phyloP scores from a whole-genome alignment of 768 basidiomycete species.

The Lyophyllum semitale region DNA sequence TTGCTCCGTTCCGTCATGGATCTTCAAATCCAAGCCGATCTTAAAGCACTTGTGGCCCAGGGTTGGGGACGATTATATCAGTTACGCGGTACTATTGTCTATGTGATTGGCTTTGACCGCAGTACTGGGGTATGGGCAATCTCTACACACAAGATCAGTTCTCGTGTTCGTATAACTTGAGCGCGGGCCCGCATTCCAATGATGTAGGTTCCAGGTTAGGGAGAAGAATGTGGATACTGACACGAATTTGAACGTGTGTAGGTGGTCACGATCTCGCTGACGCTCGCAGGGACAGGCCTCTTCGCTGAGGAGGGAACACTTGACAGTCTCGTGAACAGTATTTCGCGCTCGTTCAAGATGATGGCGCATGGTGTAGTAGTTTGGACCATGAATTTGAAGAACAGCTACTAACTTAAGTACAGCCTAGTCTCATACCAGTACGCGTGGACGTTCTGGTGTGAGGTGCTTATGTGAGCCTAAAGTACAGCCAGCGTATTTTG shows the following conservation, averaged over 20 bases:
- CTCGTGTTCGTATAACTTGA: background rate
- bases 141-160: background rate
- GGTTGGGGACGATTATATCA: background rate
- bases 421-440: too few relatives aligned
- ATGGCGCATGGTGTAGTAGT: background rate
- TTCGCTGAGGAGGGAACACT: background rate
- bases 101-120: background rate
- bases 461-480: too few relatives aligned
- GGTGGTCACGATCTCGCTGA: background rate
- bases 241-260: background rate
- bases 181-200: background rate
- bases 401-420: too few relatives aligned
- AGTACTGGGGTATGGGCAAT: background rate
- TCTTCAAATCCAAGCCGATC: too few relatives aligned
- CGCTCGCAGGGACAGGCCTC: background rate
- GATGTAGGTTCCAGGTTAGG: background rate
- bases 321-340: background rate
- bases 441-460: too few relatives aligned
- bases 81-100: background rate
- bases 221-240: background rate
- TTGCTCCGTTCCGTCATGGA: background rate
- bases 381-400: background rate
- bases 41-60: background rate
- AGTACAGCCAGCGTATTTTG: too few relatives aligned
- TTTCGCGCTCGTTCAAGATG: background rate